Evolutionary conservation across 1,284 basidiomycete species (phyloP).

Genomic region (Sanghuangporus sanghuang): DNA sequence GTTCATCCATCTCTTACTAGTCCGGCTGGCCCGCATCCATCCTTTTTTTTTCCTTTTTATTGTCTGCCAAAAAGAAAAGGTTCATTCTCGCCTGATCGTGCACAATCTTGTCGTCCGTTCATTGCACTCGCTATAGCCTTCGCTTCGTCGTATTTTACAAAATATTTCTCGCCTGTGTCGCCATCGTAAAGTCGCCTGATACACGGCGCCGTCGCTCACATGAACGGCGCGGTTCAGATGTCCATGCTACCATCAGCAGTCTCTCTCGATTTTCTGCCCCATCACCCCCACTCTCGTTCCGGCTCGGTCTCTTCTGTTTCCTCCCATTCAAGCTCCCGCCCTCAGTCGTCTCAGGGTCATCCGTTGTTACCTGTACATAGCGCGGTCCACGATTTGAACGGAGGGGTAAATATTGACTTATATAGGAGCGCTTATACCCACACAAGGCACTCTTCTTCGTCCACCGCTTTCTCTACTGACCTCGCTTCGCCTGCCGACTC

Average conservation of each 20-base stretch:
- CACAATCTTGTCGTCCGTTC: slow-evolving; percentile 2
- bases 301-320: slow-evolving; percentile 67
- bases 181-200: slow-evolving; percentile 2
- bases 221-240: slow-evolving; percentile 56
- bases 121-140: slow-evolving; percentile 20
- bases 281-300: slow-evolving; percentile 65
- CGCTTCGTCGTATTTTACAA: slow-evolving; percentile 18
- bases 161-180: slow-evolving; percentile 21
- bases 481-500: slow-evolving; percentile 51
- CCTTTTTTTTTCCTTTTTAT: slow-evolving; percentile 15
- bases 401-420: slow-evolving; percentile 28
- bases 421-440: slow-evolving; percentile 31
- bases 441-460: slow-evolving; percentile 39
- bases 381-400: neutral
- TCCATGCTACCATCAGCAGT: slow-evolving; percentile 49
- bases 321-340: slow-evolving; percentile 65
- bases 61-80: neutral
- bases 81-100: neutral
- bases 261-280: slow-evolving; percentile 62
- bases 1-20: slow-evolving; percentile 10
- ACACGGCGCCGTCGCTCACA: slow-evolving; percentile 38
- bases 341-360: slow-evolving; percentile 65
- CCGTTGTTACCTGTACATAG: slow-evolving; percentile 37
- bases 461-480: slow-evolving; percentile 38
- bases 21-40: slow-evolving; percentile 15